phyloP scores from a whole-genome alignment of 768 basidiomycete genomes.

The Dioszegia crocea region DNA sequence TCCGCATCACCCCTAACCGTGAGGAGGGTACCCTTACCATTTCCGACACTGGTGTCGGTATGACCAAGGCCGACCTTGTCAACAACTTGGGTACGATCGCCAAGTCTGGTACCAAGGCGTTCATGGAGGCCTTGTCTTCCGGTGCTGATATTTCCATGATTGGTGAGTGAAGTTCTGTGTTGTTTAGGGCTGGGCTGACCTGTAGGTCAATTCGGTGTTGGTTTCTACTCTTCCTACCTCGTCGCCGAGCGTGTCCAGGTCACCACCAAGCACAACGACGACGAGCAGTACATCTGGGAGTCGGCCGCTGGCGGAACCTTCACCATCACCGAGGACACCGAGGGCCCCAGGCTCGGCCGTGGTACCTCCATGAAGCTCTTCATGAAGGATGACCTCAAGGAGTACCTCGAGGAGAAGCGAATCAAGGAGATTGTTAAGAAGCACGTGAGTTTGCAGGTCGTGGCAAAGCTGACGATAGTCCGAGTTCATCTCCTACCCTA shows the following conservation, averaged over 20 bases:
- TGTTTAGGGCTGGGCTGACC: constrained; percentile 17
- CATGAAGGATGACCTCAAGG: constrained; percentile 97
- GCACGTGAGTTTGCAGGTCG: constrained; percentile 55
- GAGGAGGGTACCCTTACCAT: constrained; percentile 86
- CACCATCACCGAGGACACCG: constrained; percentile 90
- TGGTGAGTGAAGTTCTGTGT: constrained; percentile 56
- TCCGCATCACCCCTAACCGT: constrained; percentile 92
- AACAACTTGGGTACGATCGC: constrained; percentile 75
- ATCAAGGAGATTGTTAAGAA: constrained; percentile 99
- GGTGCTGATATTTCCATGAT: constrained; percentile 72
- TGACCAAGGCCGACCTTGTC: constrained; percentile 99
- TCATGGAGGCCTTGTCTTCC: constrained; percentile 90
- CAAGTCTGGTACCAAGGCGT: constrained; percentile 67
- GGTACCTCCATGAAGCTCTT: constrained; percentile 71
- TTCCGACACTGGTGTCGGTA: constrained; percentile 95
- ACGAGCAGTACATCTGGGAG: constrained; percentile 99
- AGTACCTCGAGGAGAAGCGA: constrained; percentile 98
- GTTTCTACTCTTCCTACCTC: constrained; percentile 99
- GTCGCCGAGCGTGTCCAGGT: constrained; percentile 98
- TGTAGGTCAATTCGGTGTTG: constrained; percentile 82
- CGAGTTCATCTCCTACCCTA: constrained; percentile 99
- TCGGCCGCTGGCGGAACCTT: constrained; percentile 99
- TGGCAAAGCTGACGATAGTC: constrained; percentile 52
- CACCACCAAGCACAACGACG: constrained; percentile 99
- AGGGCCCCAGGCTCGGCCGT: constrained; percentile 85